A percentile compares a stretch with the other conserved stretches of the same genome.
These are phyloP conservation scores for Cephalotrichum gorgonifer DNA, from an alignment of 2,329 filamentous ascomycete genomes.

Conservation along the genomic window DNA sequence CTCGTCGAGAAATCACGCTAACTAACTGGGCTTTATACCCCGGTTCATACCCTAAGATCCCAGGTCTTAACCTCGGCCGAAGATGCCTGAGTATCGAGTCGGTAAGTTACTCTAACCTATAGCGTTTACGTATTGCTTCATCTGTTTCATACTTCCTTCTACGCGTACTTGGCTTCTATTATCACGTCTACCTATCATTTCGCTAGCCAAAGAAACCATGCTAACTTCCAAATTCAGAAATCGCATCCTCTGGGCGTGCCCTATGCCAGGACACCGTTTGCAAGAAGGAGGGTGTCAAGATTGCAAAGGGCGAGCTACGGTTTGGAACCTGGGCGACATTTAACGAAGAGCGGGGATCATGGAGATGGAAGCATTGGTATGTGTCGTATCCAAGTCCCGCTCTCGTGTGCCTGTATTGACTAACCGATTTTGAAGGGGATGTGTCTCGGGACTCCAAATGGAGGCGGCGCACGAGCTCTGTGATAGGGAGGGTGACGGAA, in stretches of 20 bases:
- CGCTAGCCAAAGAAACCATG: not conserved
- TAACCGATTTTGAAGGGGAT: constrained; percentile 54
- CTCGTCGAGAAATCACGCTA: too few relatives aligned
- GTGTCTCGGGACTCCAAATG: constrained; percentile 69
- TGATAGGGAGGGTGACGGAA: constrained; percentile 29
- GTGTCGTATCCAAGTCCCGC: constrained; percentile 11
- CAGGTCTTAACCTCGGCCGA: constrained; percentile 4
- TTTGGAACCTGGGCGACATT: constrained; percentile 64
- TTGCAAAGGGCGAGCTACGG: constrained; percentile 68
- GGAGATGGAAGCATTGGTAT: constrained; percentile 82
- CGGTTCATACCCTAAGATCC: not conserved
- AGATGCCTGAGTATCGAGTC: constrained; percentile 36
- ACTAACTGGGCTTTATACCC: not conserved
- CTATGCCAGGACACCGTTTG: constrained; percentile 65
- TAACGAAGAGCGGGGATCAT: constrained; percentile 45
- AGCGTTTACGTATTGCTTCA: not conserved
- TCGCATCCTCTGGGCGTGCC: constrained; percentile 61
- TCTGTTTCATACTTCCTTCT: not conserved
- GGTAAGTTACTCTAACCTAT: constrained; percentile 25
- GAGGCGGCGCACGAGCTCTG: constrained; percentile 51
- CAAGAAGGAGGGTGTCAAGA: constrained; percentile 60
- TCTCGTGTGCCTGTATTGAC: not conserved
- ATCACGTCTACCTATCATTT: not conserved
- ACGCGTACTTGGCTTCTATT: not conserved
- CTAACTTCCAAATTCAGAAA: constrained; percentile 41